Conservation (phyloP, 768 basidiomycete species). For the Gymnopilus dilepis region DNA sequence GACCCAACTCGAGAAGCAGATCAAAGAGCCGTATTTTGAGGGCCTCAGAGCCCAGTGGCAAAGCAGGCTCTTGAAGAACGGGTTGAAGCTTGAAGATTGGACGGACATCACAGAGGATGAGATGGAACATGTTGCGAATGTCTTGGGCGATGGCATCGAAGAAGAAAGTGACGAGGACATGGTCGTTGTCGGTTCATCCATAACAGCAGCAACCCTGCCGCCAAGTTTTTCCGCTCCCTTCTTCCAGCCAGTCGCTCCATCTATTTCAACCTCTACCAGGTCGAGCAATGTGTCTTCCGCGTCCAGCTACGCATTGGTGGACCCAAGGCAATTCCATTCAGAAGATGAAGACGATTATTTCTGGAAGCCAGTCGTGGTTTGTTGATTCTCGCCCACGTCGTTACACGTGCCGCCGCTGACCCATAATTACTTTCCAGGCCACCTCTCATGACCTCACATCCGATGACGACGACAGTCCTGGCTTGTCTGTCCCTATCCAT, state of each 20-base stretch:
- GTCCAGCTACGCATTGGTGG: conserved; percentile 49
- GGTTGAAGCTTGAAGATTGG: conserved; percentile 50
- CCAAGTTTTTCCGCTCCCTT: conserved; percentile 23
- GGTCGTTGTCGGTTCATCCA: conserved; percentile 19
- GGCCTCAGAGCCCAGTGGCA: conserved; percentile 49
- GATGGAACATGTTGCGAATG: conserved; percentile 36
- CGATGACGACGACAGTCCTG: conserved; percentile 30
- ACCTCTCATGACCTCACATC: conserved; percentile 34
- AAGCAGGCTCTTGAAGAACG: conserved; percentile 34
- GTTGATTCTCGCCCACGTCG: conserved; percentile 22
- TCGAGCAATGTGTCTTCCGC: conserved; percentile 38
- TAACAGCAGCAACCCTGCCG: conserved; percentile 23
- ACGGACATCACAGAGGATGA: conserved; percentile 45
- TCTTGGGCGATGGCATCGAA: conserved; percentile 41
- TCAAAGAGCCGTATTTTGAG: conserved; percentile 38
- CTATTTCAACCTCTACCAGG: conserved; percentile 40
- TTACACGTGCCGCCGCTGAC: conserved; percentile 24
- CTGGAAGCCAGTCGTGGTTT: conserved; percentile 37
- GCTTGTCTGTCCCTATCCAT: conserved; percentile 3
- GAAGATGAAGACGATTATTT: conserved; percentile 44
- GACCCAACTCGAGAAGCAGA: conserved; percentile 28
- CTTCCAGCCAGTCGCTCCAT: conserved; percentile 27
- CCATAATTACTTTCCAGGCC: conserved; percentile 24
- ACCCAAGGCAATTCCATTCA: conserved; percentile 45
- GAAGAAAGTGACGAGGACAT: conserved; percentile 38